Percentiles rank a stretch among this genome's conserved stretches.
These are phyloP conservation scores for Cladosporium sp. DNA, from an alignment of 2,329 filamentous ascomycete species.

Conservation along the genomic window DNA sequence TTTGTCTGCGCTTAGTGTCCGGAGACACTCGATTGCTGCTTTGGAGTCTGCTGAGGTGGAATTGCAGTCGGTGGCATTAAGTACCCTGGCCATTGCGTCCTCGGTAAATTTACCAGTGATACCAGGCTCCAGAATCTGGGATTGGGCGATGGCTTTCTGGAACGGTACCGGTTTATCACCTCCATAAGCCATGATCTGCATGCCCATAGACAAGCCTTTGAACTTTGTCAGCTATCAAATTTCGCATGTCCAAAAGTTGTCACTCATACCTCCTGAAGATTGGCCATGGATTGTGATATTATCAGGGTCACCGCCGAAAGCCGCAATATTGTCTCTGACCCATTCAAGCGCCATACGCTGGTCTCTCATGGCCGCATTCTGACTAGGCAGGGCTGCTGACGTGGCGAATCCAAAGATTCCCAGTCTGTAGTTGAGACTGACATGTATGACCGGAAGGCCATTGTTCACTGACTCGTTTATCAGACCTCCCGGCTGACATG, in stretches of 20 bases:
- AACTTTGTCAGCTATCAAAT: neutral
- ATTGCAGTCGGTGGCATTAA: constrained; percentile 43
- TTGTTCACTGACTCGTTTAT: constrained; percentile 45
- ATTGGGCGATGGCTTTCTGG: constrained; percentile 44
- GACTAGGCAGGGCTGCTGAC: constrained; percentile 28
- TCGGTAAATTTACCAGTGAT: constrained; percentile 44
- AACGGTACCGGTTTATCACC: constrained; percentile 43
- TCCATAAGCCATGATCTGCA: constrained; percentile 50
- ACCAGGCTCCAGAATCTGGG: constrained; percentile 50
- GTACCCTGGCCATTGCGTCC: constrained; percentile 43
- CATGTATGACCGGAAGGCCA: constrained; percentile 27
- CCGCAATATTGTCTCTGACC: constrained; percentile 38
- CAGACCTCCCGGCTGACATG: constrained; percentile 42
- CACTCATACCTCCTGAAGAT: constrained; percentile 29
- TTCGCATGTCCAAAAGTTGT: neutral
- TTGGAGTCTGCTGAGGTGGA: constrained; percentile 34
- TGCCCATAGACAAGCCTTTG: constrained; percentile 19
- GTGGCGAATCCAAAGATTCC: constrained; percentile 39
- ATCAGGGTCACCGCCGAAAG: constrained; percentile 39
- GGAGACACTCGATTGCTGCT: constrained; percentile 46
- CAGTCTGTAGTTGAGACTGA: constrained; percentile 30
- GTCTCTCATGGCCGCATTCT: constrained; percentile 38
- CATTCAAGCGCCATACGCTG: constrained; percentile 38
- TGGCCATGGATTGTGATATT: constrained; percentile 40
- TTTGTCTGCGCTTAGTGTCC: constrained; percentile 38